Conservation (phyloP, 148 eudicot genomes). For the Chenopodium quinoa region DNA sequence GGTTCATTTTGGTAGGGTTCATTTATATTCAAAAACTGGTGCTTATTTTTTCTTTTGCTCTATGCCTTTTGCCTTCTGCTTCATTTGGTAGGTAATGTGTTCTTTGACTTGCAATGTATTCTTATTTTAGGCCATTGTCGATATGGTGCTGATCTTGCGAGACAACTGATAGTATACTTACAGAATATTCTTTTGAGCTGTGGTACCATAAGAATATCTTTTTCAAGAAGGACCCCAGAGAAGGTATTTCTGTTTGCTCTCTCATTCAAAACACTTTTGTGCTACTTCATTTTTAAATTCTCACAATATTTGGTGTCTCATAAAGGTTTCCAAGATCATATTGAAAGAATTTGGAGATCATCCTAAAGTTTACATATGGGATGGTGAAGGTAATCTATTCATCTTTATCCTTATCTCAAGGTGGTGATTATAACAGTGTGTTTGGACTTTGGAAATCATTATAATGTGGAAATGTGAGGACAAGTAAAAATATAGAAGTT, state of each 20-base stretch:
- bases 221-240: conserved; percentile 89
- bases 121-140: conserved; percentile 63
- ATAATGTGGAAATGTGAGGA: not conserved
- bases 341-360: conserved; percentile 72
- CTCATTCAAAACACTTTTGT: not conserved
- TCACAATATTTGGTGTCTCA: conserved; percentile 2
- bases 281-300: not conserved
- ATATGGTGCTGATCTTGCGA: conserved; percentile 85
- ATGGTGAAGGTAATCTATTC: conserved; percentile 74
- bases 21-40: too few species aligned
- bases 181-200: conserved; percentile 73
- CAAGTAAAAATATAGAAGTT: not conserved
- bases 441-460: not conserved
- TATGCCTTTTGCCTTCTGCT: not conserved
- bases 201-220: conserved; percentile 89
- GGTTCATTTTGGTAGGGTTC: too few species aligned
- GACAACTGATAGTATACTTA: conserved; percentile 61
- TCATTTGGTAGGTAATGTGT: not conserved
- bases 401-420: conserved; percentile 5
- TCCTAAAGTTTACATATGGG: conserved; percentile 86
- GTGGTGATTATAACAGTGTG: not conserved
- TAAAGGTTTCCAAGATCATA: conserved; percentile 62
- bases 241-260: conserved; percentile 49
- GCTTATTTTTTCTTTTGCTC: not conserved
- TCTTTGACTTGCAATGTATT: conserved; percentile 6